Base-by-base conservation (phyloP, 192 early-diverging fungal genomes). In the Rhizoclosmatium globosum region DNA sequence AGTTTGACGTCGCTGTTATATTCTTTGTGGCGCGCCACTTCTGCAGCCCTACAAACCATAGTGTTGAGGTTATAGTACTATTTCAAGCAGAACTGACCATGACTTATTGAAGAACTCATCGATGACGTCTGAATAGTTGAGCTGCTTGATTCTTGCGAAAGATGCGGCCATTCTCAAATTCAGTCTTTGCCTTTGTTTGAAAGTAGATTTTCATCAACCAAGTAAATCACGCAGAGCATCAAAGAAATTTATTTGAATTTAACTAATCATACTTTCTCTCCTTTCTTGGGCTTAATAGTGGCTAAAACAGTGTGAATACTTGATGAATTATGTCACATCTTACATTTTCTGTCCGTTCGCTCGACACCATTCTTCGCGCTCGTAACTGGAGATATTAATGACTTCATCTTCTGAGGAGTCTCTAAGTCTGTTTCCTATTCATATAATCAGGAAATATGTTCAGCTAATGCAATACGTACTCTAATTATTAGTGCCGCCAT, bases 401-500 rank as follows among this genome's bases (percentile, higher is more conserved):
- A 64, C 61, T 64, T 64, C 39, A n/a, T n/a, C n/a, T 64, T 64
- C 21, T 7, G 11, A 19, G 61, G 61, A 7, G 61, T 6, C 61
- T 64, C 21, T 21, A 68, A 45, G 41, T 68, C 67, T 42, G 38
- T 45, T 23, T 68, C 67, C 67, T 68, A 21, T 9, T 57, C 13
- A n/a, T 0, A 17, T 17, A 57, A n/a, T 57, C 1, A 53, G 17
- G 17, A 53, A 53, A 53, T 53, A 53, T 53, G 50, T 7, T 53
- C 1, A 13, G 50, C 17, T 17, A 7, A 53, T 17, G 13, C 64
- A 65, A 43, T 44, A 0, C 1, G 6, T 64, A 69, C 77, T 47
- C 53, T 43, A 23, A 69, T 41, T 2, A 85, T 60, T 19, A 87
- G 56, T 2, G 84, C 81, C 2, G 86, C 86, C 64, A 87, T 45